phyloP scores from a whole-genome alignment of 306 rosid genomes.

The Vigna hirtella region DNA sequence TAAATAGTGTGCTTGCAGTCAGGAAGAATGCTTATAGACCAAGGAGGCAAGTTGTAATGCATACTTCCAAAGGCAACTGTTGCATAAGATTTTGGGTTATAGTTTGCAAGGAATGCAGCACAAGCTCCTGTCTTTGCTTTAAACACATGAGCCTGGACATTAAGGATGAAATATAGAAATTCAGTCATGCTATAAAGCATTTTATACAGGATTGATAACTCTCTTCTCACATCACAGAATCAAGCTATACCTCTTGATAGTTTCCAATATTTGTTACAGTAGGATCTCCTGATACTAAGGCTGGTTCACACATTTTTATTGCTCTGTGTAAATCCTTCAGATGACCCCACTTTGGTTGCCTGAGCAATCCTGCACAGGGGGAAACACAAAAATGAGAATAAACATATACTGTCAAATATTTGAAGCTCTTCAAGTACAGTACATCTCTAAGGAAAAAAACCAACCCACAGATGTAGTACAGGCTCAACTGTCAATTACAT shows the following conservation, averaged over 20 bases:
- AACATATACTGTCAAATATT: neutral
- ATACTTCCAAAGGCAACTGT: constrained; percentile 76
- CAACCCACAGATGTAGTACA: neutral
- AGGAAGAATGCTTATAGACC: constrained; percentile 99
- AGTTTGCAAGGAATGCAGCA: constrained; percentile 95
- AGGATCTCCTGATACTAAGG: constrained; percentile 84
- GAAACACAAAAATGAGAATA: constrained; percentile 27
- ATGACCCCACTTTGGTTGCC: constrained; percentile 99
- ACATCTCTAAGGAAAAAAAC: constrained; percentile 23
- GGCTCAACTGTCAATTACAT: constrained; percentile 13
- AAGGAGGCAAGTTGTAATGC: constrained; percentile 98
- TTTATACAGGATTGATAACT: constrained; percentile 34
- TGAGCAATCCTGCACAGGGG: constrained; percentile 68
- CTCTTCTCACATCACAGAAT: constrained; percentile 22
- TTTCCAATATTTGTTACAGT: constrained; percentile 72
- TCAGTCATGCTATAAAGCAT: constrained; percentile 34
- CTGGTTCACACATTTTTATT: constrained; percentile 91
- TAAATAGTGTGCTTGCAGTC: constrained; percentile 91
- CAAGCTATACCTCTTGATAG: constrained; percentile 73
- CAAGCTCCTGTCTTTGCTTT: constrained; percentile 85
- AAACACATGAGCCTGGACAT: constrained; percentile 87
- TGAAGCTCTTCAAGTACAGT: neutral
- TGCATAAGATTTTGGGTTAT: constrained; percentile 72
- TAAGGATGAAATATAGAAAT: constrained; percentile 16
- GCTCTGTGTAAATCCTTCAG: constrained; percentile 96